Base-by-base conservation (phyloP, 352 stramenopile species). In the Elongisporangium anandrum region DNA sequence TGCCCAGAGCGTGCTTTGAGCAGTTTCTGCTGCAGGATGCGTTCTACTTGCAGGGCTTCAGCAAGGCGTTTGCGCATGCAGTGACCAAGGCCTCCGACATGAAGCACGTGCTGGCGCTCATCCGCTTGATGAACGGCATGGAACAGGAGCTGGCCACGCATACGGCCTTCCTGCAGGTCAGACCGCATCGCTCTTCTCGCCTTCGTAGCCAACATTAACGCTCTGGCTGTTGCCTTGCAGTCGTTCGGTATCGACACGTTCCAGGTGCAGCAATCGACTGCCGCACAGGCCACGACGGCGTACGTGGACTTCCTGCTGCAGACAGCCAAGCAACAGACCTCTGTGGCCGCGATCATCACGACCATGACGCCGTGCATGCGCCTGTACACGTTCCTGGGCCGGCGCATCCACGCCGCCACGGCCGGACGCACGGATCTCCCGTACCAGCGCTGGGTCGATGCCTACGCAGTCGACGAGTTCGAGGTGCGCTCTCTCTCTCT, bases 331-430 rank as follows among this genome's bases (percentile, higher is more conserved):
- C 60, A 55, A 10, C 49, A 58, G 3, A 23, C 52, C 5, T 71
- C 73, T 0, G 70, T 79, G 4, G 66, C 68, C 0, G 63, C 75
- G 38, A 84, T 87, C 57, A 60, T 87, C 8, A 65, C 77, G 8
- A 70, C 77, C 4, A 85, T 87, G 77, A 77, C 74, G 17, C 77
- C 77, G 3, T 87, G 74, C 29, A 70, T 77, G 58, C 74, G 74
- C 0, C 57, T 87, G 13, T 87, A 87, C 50, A 62, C 72, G 20
- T 85, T 85, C 45, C 26, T 87, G 9, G 74, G 77, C 22, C 47
- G 71, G 26, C 34, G 55, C 10, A 77, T 87, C 39, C 59, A 54
- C 1, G 47, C 54, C 2, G 65, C 68, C 21, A 60, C 62, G 5
- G 51, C 41, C 0, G 52, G 47, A 0, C 49, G 29, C 19, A 45